A percentile compares a stretch with the other conserved stretches of the same genome.
phyloP scores from a whole-genome alignment of 2,329 filamentous ascomycete species.

The Gremmenia infestans region DNA sequence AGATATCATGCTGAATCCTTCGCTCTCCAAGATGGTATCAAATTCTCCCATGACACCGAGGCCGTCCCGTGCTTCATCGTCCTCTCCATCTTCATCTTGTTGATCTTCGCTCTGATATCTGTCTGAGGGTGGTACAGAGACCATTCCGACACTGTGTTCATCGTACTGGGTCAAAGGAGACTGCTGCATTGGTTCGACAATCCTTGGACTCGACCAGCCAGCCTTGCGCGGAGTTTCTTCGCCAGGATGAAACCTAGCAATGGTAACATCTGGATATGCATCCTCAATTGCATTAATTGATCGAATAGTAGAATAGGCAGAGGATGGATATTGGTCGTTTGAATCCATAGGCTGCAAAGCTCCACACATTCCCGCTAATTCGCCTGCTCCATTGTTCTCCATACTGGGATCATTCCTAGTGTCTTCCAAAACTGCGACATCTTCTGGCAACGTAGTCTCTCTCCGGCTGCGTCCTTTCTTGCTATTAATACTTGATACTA shows the following conservation, averaged over 20 bases:
- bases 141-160: background rate
- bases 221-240: constrained; percentile 21
- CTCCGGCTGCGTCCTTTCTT: constrained; percentile 22
- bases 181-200: constrained; percentile 9
- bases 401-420: constrained; percentile 10
- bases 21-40: constrained; percentile 51
- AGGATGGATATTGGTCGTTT: constrained; percentile 7
- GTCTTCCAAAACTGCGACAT: constrained; percentile 13
- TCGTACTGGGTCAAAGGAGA: background rate
- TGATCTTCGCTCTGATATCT: background rate
- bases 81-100: constrained; percentile 1
- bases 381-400: background rate
- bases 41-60: constrained; percentile 38
- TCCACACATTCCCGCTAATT: constrained; percentile 1
- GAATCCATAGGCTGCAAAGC: constrained; percentile 5
- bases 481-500: constrained; percentile 6
- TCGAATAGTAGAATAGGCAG: constrained; percentile 20
- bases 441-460: constrained; percentile 15
- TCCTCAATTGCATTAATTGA: constrained; percentile 15
- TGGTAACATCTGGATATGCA: constrained; percentile 18
- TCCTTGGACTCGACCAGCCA: constrained; percentile 26
- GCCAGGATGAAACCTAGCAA: constrained; percentile 25
- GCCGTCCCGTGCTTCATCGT: constrained; percentile 33
- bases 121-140: background rate
- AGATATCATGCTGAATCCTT: constrained; percentile 54